A percentile compares a stretch with the other conserved stretches of the same genome.
phyloP scores from a whole-genome alignment of 345 rosid species.

The Leavenworthia alabamica region DNA sequence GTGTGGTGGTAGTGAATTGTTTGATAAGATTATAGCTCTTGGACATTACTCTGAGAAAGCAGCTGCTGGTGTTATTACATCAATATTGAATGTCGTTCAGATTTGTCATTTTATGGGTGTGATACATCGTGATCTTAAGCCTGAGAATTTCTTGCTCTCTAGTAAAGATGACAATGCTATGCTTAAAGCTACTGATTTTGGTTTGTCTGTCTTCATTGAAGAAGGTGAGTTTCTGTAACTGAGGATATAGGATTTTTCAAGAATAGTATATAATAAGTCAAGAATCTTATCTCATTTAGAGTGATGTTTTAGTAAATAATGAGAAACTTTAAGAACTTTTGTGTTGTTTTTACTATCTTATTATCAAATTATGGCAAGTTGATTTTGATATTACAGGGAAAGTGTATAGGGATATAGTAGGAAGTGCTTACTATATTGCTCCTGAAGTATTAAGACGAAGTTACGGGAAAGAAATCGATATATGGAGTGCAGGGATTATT shows the following conservation, averaged over 20 bases:
- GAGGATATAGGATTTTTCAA: background rate
- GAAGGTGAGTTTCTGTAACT: conserved; percentile 46
- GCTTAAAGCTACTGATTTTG: conserved; percentile 80
- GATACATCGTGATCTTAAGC: conserved; percentile 82
- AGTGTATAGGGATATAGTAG: conserved; percentile 62
- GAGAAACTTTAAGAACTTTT: background rate
- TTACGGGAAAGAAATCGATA: conserved; percentile 82
- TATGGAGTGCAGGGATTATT: conserved; percentile 90
- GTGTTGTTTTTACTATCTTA: background rate
- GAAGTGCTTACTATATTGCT: conserved; percentile 93
- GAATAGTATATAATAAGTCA: background rate
- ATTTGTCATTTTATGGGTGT: conserved; percentile 88
- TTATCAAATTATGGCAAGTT: background rate
- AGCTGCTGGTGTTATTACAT: conserved; percentile 52
- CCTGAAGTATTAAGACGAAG: conserved; percentile 77
- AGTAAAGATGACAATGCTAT: conserved; percentile 49
- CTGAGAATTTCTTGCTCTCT: conserved; percentile 75
- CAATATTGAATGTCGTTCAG: conserved; percentile 63
- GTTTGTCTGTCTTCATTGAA: conserved; percentile 71
- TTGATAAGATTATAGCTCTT: conserved; percentile 68
- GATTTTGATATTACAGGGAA: conserved; percentile 41
- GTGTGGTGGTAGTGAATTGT: conserved; percentile 83
- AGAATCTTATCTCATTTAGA: background rate
- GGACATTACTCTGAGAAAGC: conserved; percentile 75
- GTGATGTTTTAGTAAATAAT: background rate